Percentiles rank a stretch among this genome's conserved stretches.
Conservation (phyloP, 805 yeast species). For the Metschnikowia reukaufii region DNA sequence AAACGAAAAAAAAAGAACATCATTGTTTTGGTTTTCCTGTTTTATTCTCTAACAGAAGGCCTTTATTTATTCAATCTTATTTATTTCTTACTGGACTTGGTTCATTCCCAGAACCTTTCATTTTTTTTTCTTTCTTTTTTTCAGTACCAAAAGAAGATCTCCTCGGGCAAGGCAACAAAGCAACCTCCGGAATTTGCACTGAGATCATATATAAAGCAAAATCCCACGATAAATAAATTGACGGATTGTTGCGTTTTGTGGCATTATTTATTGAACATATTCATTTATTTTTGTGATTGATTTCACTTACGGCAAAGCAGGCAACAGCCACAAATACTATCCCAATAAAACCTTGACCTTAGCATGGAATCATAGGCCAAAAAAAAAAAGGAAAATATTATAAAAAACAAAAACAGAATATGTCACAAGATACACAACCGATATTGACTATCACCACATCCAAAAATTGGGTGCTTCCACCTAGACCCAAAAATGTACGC, state of each 20-base stretch:
- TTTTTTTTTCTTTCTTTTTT: background rate
- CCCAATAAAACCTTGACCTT: background rate
- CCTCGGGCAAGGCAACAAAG: background rate
- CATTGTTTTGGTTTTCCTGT: background rate
- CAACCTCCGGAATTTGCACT: background rate
- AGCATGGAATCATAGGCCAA: slow-evolving; percentile 16
- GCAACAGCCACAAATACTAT: background rate
- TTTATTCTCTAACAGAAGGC: background rate
- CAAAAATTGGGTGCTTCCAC: slow-evolving; percentile 24
- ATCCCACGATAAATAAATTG: background rate
- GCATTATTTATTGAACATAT: background rate
- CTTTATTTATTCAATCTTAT: background rate
- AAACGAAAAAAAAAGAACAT: background rate
- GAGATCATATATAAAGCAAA: background rate
- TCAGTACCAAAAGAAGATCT: background rate
- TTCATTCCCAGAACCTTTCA: background rate
- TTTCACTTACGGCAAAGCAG: background rate
- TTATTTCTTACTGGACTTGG: background rate
- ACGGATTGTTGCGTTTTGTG: background rate
- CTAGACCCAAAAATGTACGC: slow-evolving; percentile 22
- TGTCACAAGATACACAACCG: slow-evolving; percentile 18
- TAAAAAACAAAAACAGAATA: too few relatives aligned
- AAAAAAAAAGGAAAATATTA: too few relatives aligned
- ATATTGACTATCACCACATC: slow-evolving; percentile 21
- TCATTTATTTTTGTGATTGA: background rate